phyloP scores from a whole-genome alignment of 2,329 filamentous ascomycete genomes.

The Madurella fahalii region DNA sequence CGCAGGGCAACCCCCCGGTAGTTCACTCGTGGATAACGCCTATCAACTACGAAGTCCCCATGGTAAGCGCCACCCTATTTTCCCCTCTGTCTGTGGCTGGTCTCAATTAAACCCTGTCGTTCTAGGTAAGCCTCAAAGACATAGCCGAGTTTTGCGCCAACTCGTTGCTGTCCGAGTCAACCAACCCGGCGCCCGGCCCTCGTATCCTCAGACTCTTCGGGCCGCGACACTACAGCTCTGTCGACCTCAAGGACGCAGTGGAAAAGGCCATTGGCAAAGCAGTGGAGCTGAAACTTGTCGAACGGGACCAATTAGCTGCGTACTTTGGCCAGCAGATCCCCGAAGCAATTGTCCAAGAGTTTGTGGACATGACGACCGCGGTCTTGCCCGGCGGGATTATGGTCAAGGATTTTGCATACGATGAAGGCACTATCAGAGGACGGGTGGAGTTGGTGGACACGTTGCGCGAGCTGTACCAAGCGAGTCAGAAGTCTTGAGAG shows the following conservation, averaged over 20 bases:
- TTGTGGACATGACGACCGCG: background rate
- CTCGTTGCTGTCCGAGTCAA: background rate
- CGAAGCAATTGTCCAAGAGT: background rate
- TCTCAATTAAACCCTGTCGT: background rate
- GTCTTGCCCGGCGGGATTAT: background rate
- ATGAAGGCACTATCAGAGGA: background rate
- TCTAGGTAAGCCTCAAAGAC: slow-evolving; percentile 2
- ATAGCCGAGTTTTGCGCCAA: background rate
- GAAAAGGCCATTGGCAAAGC: background rate
- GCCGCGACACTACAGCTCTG: background rate
- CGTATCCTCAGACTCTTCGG: background rate
- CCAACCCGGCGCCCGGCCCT: background rate
- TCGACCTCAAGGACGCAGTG: background rate
- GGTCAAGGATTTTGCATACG: background rate
- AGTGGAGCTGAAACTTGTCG: background rate
- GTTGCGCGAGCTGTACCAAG: background rate
- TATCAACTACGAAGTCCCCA: background rate
- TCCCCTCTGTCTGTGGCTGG: too few species aligned
- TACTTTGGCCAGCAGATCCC: background rate
- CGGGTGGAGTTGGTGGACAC: background rate
- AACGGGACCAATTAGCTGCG: background rate
- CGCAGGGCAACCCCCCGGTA: background rate
- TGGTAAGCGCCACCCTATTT: background rate
- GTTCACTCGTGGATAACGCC: slow-evolving; percentile 3
- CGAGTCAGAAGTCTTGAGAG: background rate